A percentile compares a stretch with the other conserved stretches of the same genome.
Evolutionary conservation across 2,329 filamentous ascomycete genomes (phyloP).

Genomic region (Blastomyces silverae): DNA sequence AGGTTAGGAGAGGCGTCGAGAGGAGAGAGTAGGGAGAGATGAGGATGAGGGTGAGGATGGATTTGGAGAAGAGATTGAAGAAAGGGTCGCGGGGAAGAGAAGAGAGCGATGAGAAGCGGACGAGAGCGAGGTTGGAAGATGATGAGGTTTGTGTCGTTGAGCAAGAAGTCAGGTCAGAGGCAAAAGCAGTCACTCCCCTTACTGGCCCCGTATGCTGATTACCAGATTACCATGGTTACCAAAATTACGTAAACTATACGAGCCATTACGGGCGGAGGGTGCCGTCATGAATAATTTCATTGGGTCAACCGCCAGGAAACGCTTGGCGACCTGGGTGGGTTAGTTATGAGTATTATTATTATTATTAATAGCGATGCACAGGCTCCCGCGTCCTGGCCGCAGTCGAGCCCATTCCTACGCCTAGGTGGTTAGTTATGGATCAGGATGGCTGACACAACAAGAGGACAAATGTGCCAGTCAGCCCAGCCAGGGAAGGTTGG

Average conservation of each 20-base stretch:
- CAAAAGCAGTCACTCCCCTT: background rate
- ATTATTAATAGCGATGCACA: no score
- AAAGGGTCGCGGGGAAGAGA: conserved; percentile 16
- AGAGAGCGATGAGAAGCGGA: conserved; percentile 1
- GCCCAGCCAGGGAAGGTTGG: background rate
- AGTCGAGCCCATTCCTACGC: no score
- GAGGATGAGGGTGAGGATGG: conserved; percentile 7
- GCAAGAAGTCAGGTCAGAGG: background rate
- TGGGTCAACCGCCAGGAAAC: background rate
- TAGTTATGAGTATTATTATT: no score
- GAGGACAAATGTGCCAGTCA: background rate
- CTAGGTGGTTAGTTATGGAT: no score
- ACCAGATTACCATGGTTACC: conserved; percentile 5
- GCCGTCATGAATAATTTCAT: background rate
- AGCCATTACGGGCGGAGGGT: background rate
- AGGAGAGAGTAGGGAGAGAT: conserved; percentile 12
- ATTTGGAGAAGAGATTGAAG: conserved; percentile 13
- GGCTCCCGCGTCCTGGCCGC: no score
- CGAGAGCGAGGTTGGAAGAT: background rate
- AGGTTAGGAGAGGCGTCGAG: conserved; percentile 6
- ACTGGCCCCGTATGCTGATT: background rate
- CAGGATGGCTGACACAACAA: background rate
- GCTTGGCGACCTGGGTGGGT: background rate
- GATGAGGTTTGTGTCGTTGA: background rate
- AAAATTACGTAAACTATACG: background rate